Evolutionary conservation across 2,329 filamentous ascomycete species (phyloP).

Genomic region (Colletotrichum sp.): DNA sequence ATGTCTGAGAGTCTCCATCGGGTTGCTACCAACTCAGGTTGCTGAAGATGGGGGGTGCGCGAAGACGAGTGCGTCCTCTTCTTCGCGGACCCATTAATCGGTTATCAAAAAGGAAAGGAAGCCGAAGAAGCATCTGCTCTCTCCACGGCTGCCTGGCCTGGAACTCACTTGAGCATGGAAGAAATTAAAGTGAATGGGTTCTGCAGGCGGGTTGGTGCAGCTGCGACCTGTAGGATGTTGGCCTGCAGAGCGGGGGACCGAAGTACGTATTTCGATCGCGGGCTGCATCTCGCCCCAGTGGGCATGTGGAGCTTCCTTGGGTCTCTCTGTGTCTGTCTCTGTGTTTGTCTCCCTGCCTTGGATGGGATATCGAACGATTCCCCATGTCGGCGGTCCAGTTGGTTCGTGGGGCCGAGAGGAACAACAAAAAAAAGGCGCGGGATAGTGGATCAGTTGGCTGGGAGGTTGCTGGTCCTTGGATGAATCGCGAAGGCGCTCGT

Average conservation of each 20-base stretch:
- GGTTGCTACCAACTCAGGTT: neutral
- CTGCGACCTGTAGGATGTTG: neutral
- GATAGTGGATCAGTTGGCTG: neutral
- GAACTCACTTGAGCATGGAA: neutral
- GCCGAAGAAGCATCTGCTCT: neutral
- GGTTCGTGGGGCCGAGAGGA: neutral
- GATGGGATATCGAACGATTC: slow-evolving; percentile 12
- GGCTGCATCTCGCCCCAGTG: neutral
- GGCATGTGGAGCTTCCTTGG: neutral
- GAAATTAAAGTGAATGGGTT: neutral
- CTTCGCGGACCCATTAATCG: neutral
- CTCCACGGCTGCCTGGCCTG: neutral
- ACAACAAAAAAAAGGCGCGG: neutral
- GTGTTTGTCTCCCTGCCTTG: neutral
- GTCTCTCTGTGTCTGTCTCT: neutral
- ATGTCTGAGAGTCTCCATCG: neutral
- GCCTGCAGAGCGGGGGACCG: neutral
- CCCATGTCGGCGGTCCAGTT: neutral
- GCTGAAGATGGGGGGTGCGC: neutral
- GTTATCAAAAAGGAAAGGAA: neutral
- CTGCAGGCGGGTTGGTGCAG: neutral
- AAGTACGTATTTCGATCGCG: neutral
- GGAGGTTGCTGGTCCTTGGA: neutral
- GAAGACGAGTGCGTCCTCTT: neutral
- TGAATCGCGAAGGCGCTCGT: neutral